Conservation (phyloP, 257 asterid genomes). For the Osmanthus fragrans region DNA sequence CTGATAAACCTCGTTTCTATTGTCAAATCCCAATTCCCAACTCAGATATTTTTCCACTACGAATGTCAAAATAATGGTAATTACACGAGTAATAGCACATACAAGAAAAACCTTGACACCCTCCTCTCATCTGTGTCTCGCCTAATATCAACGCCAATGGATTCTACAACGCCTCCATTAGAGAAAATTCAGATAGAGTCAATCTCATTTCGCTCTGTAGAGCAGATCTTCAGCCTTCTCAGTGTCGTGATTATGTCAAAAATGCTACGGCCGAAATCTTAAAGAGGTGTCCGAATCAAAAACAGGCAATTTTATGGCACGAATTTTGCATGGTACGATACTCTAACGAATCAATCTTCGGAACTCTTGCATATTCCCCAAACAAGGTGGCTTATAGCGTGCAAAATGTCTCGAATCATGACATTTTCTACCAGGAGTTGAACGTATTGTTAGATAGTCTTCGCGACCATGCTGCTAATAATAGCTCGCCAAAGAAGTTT, state of each 20-base stretch:
- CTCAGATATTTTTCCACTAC: background rate
- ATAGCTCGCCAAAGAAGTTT: constrained; percentile 15
- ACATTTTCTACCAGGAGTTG: background rate
- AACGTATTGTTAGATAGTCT: background rate
- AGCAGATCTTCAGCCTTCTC: background rate
- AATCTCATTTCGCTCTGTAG: constrained; percentile 2
- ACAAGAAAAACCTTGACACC: background rate
- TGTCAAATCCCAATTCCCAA: background rate
- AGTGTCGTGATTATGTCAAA: background rate
- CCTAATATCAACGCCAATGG: background rate
- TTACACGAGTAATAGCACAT: background rate
- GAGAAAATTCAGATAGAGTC: background rate
- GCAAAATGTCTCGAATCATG: background rate
- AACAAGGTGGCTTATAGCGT: rapidly evolving
- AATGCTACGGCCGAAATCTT: background rate
- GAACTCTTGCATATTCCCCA: background rate
- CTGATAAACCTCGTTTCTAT: background rate
- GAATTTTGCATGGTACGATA: constrained; percentile 1
- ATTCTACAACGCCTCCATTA: constrained; percentile 9
- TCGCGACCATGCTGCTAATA: background rate
- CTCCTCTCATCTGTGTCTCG: background rate
- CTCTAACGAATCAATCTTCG: background rate
- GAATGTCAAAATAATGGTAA: background rate
- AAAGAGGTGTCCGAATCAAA: background rate
- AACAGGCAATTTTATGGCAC: background rate